These are phyloP conservation scores for Tylopilus vinaceipallidus DNA, from an alignment of 768 basidiomycete species.

Conservation along the genomic window DNA sequence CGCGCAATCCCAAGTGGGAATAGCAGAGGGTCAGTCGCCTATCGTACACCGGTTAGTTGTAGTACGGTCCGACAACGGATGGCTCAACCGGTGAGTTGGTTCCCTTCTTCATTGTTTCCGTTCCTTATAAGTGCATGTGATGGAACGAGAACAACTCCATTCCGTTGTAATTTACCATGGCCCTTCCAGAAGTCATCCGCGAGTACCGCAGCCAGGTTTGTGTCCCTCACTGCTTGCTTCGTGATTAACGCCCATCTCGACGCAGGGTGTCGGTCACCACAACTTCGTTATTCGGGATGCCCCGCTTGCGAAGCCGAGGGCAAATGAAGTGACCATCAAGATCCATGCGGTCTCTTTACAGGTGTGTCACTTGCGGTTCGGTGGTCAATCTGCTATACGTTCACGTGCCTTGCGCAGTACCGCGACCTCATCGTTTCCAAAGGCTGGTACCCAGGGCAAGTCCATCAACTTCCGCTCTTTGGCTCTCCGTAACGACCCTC, in stretches of 20 bases:
- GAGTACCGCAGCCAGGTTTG: constrained; percentile 20
- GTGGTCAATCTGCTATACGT: not conserved
- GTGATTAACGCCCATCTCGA: not conserved
- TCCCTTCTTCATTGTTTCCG: no score
- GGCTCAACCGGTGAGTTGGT: no score
- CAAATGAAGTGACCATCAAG: constrained; percentile 54
- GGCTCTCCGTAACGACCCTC: constrained; percentile 30
- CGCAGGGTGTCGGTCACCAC: constrained; percentile 25
- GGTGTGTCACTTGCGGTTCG: constrained; percentile 20
- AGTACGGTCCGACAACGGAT: no score
- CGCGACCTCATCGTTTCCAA: constrained; percentile 47
- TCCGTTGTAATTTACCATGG: no score
- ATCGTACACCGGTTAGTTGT: no score
- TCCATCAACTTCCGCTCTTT: not conserved
- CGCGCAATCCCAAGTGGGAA: no score
- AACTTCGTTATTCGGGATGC: constrained; percentile 25
- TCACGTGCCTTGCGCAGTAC: constrained; percentile 32
- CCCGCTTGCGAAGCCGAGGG: constrained; percentile 33
- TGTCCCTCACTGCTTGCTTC: not conserved
- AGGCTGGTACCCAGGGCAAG: constrained; percentile 40
- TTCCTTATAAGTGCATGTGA: no score
- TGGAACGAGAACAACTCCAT: no score
- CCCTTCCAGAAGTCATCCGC: no score
- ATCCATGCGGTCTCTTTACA: constrained; percentile 57
- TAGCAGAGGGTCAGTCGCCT: no score